Evolutionary conservation across 495 filamentous ascomycete species (phyloP), one percentile per base, ranked within the genome.

Genomic region (Echria macrotheca): DNA sequence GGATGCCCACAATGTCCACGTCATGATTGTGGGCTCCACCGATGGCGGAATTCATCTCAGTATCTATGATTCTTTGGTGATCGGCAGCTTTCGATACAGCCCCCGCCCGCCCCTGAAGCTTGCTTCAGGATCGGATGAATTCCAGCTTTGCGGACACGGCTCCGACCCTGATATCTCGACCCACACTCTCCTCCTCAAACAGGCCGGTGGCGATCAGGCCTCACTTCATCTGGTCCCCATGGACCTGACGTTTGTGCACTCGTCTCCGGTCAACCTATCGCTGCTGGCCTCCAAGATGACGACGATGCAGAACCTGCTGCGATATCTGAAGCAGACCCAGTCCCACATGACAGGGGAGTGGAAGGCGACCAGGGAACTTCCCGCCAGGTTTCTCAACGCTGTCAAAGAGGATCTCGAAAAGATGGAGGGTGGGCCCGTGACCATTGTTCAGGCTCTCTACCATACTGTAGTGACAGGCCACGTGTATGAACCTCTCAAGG

Each of bases 41-140:
- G 81, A 89, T 58, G 89, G 90, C 23, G 79, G 71, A n/a, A 75
- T 95, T 25, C 83, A 91, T 54, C 67, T 95, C 23, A 85, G 85
- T 47, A 88, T 96, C 44, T 96, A 94, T 64, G 87, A 96, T 59
- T 91, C 85, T 12, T 91, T 96, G 56, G 75, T 87, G 46, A 85
- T 95, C 47, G 89, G 93, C 1, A 80, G 73, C 15, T 79, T 89
- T 43, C 62, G 68, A 5, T 58, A 81, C 38, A 17, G 50, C 5
- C 50, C 52, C 1, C 19, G 31, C 14, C 25, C 44, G 5, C 31
- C 15, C 8, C 10, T 37, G 8, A n/a, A n/a, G n/a, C n/a, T n/a
- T n/a, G 3, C 38, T 5, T 24, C 51, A 18, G 17, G 21, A 7
- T 11, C 40, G 5, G 45, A 28, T 4, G 26, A 45, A 21, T 56